Percentiles rank a stretch among this genome's conserved stretches.
Evolutionary conservation across 495 filamentous ascomycete species (phyloP).

Genomic region (Bacidia gigantensis): DNA sequence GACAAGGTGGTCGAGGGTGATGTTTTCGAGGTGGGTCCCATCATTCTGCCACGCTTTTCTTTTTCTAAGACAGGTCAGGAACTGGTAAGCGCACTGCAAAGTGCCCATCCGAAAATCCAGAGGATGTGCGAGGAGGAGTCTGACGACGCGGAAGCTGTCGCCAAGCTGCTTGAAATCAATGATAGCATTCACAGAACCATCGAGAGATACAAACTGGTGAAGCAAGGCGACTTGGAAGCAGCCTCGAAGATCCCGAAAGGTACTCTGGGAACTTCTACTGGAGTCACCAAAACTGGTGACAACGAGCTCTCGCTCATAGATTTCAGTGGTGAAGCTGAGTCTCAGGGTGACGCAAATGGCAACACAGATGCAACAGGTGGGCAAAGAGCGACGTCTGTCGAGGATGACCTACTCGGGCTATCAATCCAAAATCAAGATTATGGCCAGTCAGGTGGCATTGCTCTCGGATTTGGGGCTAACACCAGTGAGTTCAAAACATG

Average conservation of each 20-base stretch:
- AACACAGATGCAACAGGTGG: constrained; percentile 4
- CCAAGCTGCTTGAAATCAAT: constrained; percentile 91
- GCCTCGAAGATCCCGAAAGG: constrained; percentile 76
- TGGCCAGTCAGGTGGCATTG: constrained; percentile 68
- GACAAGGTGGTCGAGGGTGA: constrained; percentile 80
- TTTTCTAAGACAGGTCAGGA: constrained; percentile 36
- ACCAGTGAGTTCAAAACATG: constrained; percentile 34
- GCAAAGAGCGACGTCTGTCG: constrained; percentile 31
- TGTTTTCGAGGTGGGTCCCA: constrained; percentile 62
- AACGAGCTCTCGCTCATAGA: constrained; percentile 91
- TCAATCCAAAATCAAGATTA: constrained; percentile 50
- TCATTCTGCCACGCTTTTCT: background rate
- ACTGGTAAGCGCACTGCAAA: constrained; percentile 79
- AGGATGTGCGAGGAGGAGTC: constrained; percentile 99
- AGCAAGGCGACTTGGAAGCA: constrained; percentile 81
- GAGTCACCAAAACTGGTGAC: constrained; percentile 57
- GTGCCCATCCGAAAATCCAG: constrained; percentile 94
- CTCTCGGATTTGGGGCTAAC: constrained; percentile 64
- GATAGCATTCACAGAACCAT: constrained; percentile 97
- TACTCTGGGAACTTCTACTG: constrained; percentile 58
- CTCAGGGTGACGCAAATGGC: constrained; percentile 26
- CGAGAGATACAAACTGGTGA: constrained; percentile 84
- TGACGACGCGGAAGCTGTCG: constrained; percentile 88
- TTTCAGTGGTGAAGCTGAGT: constrained; percentile 58
- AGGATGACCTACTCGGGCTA: constrained; percentile 57